A percentile compares a stretch with the other conserved stretches of the same genome.
Evolutionary conservation across 768 basidiomycete genomes (phyloP).

Genomic region (Podaxis sp.): DNA sequence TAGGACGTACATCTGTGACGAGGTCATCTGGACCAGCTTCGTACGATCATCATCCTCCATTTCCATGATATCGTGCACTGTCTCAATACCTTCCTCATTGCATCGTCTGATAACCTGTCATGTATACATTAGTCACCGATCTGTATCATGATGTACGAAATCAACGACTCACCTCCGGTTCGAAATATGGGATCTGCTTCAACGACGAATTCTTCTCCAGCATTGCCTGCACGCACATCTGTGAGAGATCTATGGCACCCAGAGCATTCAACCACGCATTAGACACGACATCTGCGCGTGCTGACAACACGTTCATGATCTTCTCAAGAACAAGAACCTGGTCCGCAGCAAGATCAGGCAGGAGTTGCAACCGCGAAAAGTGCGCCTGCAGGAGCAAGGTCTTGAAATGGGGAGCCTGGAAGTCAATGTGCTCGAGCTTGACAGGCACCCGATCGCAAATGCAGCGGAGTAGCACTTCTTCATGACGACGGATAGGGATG

Average conservation of each 20-base stretch:
- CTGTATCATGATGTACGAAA: not conserved
- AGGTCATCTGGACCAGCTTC: constrained; percentile 67
- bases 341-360: constrained; percentile 92
- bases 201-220: constrained; percentile 91
- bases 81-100: constrained; percentile 77
- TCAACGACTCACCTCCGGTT: constrained; percentile 64
- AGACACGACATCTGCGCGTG: constrained; percentile 97
- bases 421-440: constrained; percentile 81
- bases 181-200: constrained; percentile 97
- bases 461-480: constrained; percentile 78
- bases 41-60: constrained; percentile 92
- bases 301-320: constrained; percentile 86
- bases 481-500: constrained; percentile 94
- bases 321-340: constrained; percentile 87
- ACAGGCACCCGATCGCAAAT: constrained; percentile 98
- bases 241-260: constrained; percentile 95
- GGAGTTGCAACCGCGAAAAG: constrained; percentile 90
- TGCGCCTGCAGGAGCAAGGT: constrained; percentile 94
- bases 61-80: constrained; percentile 98
- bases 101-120: constrained; percentile 78
- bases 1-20: too few relatives aligned
- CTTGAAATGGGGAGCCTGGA: constrained; percentile 97
- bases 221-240: constrained; percentile 77
- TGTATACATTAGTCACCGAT: not conserved
- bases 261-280: constrained; percentile 94